Base-by-base conservation (phyloP, 1,139 yeast species). In the Taphrina sp. region DNA sequence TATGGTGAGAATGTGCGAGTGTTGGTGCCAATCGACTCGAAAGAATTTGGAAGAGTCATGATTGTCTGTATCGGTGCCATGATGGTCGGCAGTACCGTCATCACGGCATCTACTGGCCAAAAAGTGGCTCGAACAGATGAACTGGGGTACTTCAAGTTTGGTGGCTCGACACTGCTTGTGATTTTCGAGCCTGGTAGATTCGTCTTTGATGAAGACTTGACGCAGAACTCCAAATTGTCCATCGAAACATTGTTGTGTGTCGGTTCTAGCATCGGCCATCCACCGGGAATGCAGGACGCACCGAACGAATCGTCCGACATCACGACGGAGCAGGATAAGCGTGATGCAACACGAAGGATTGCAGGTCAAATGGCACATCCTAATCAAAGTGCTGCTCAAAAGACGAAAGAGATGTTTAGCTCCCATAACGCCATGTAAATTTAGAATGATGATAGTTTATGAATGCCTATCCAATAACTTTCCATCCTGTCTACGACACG, bases 11-110 rank as follows among this genome's bases (percentile, higher is more conserved):
- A 92, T 65, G 82, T 87, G 1, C 74, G 97, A 33, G 82, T 83
- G 2, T 71, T 89, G 1, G 75, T 90, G 1, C 89, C 95, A 0
- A 81, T 92, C 24, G 80, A 85, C 34, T 80, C 95, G 0, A 75
- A 76, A 42, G 73, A 77, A 23, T 89, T 86, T 69, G 97, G 96
- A 0, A 75, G 79, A 0, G 85, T 92, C 16, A 74, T 86, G 62
- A 76, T 87, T 71, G 79, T 88, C 23, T 82, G 95, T 5, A 88
- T 92, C 5, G 98, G 98, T 23, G 98, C 98, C 0, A 92, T 92
- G 97, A 89, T 92, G 96, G 98, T 92, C 2, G 97, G 97, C 0
- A 85, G 95, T 1, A 89, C 83, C 2, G 78, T 88, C 0, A 70
- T 90, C 34, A 83, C 92, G 0, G 82, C 81, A n/a, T 66, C 76